Conservation (phyloP, 1,284 basidiomycete species). For the Tilletia indica region DNA sequence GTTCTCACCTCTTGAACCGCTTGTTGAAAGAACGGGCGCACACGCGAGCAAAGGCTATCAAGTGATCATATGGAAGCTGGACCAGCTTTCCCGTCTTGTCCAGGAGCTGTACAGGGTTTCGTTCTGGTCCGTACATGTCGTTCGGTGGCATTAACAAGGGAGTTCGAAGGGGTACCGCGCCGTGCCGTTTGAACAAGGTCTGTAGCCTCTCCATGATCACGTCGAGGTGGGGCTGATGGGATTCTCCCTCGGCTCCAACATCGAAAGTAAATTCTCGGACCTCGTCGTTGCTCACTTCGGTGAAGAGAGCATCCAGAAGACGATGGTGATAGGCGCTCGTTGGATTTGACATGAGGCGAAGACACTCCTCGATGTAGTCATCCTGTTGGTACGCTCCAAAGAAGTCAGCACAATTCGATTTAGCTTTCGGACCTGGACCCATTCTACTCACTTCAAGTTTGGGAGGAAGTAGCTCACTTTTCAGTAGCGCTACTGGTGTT, state of each 20-base stretch:
- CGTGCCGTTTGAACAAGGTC: conserved; percentile 79
- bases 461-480: conserved; percentile 73
- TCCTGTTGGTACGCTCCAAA: conserved; percentile 57
- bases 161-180: conserved; percentile 80
- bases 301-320: conserved; percentile 38
- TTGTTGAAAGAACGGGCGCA: conserved; percentile 72
- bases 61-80: conserved; percentile 53
- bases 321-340: conserved; percentile 43
- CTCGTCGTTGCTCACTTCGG: conserved; percentile 62
- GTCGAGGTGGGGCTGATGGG: conserved; percentile 69
- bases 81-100: conserved; percentile 62
- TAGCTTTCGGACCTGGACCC: too few species aligned
- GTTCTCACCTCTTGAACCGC: conserved; percentile 71
- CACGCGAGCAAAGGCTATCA: conserved; percentile 79
- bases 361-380: conserved; percentile 77
- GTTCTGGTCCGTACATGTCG: conserved; percentile 71
- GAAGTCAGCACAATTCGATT: background rate
- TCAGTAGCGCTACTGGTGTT: conserved; percentile 77
- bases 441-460: conserved; percentile 62
- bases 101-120: conserved; percentile 76
- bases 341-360: conserved; percentile 70
- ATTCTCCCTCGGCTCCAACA: conserved; percentile 68
- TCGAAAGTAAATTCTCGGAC: conserved; percentile 78
- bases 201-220: conserved; percentile 75
- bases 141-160: conserved; percentile 74